Base-by-base conservation (phyloP, 495 filamentous ascomycete genomes). In the Neurospora cerealis region DNA sequence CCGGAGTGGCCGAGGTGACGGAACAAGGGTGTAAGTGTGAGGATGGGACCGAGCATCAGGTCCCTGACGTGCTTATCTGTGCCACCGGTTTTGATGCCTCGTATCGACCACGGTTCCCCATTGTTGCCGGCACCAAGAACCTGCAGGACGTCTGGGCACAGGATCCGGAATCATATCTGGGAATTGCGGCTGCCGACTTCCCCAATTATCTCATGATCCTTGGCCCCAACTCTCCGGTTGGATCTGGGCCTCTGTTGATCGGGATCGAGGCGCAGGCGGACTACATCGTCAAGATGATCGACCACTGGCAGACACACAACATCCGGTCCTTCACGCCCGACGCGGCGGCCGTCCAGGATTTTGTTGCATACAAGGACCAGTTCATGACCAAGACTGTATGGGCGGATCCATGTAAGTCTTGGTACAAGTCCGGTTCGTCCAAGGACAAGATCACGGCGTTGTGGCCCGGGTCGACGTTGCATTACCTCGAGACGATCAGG, bases 81-180 rank as follows among this genome's bases (percentile, higher is more conserved):
- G 84, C 89, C 2, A 91, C 89, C 0, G 89, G 89, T 2, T 89
- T 88, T 34, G 87, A 91, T 75, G 77, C 75, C 17, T 83, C 85
- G 44, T 83, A 87, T 70, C 83, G 82, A 5, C 88, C 88, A 0
- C 84, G 84, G 8, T 90, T 89, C 74, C 83, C 87, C 4, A 84
- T 89, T 66, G 78, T 84, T 24, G 84, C 86, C 21, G 81, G 83
- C 32, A 83, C 76, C 39, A 86, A 83, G 1, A 81, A 88, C 37
- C 74, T 83, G 2, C 75, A 75, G 39, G 85, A 85, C 37, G 85
- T 85, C 81, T 82, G 78, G 86, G 83, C 41, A 83, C 83, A 75
- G 81, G 87, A n/a, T 81, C 86, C 78, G 79, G 83, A 74, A 38
- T 78, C 78, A n/a, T 91, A 91, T 74, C 80, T 91, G 7, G 85